phyloP scores from a whole-genome alignment of 768 basidiomycete genomes.

The Punctularia strigosozonata region DNA sequence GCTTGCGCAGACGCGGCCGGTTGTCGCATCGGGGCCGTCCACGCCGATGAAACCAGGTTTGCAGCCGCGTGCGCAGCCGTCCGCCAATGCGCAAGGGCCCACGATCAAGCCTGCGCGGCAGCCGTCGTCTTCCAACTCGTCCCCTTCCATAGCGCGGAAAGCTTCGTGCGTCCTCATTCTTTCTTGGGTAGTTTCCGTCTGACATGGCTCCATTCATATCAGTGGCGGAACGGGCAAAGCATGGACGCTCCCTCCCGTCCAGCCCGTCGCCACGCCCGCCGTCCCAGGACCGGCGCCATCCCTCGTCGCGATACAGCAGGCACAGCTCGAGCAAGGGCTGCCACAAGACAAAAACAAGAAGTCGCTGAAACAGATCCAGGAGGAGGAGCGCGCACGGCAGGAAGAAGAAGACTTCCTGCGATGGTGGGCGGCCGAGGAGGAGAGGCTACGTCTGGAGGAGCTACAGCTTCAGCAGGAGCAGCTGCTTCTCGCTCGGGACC shows the following conservation, averaged over 20 bases:
- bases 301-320: constrained; percentile 74
- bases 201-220: constrained; percentile 8
- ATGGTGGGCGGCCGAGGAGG: constrained; percentile 87
- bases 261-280: constrained; percentile 27
- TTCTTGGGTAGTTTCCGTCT: constrained; percentile 1
- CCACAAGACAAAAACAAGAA: constrained; percentile 36
- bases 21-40: too few relatives aligned
- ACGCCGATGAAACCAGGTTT: too few relatives aligned
- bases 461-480: too few relatives aligned
- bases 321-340: constrained; percentile 48
- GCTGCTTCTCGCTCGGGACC: too few relatives aligned
- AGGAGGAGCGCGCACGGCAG: constrained; percentile 59
- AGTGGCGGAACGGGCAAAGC: constrained; percentile 42
- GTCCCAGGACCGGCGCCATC: constrained; percentile 33
- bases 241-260: constrained; percentile 50
- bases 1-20: too few relatives aligned
- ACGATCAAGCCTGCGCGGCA: too few relatives aligned
- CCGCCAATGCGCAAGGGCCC: too few relatives aligned
- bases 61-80: too few relatives aligned
- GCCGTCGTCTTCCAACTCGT: too few relatives aligned
- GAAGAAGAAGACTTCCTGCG: constrained; percentile 71
- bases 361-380: constrained; percentile 74
- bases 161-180: not conserved
- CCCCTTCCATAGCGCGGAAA: too few relatives aligned
- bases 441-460: constrained; percentile 45